phyloP scores from a whole-genome alignment of 306 rosid species.

The Castanopsis chinensis region DNA sequence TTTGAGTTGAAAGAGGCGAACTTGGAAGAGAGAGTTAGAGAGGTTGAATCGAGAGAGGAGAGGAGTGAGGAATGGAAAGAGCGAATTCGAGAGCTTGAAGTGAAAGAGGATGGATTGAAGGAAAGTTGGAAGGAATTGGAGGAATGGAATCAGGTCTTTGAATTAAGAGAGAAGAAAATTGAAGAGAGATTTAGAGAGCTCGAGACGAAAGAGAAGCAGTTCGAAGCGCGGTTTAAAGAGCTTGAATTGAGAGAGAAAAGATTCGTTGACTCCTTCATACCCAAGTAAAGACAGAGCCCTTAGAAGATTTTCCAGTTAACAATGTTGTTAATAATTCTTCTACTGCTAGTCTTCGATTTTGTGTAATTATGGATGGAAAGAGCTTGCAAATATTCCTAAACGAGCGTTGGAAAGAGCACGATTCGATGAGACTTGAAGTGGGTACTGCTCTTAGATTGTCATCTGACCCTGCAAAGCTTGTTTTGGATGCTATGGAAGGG shows the following conservation, averaged over 20 bases:
- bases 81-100: not conserved
- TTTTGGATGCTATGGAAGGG: slow-evolving; percentile 37
- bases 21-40: no score
- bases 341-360: no score
- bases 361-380: slow-evolving; percentile 12
- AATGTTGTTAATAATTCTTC: no score
- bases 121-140: slow-evolving; percentile 6
- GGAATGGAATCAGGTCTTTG: slow-evolving; percentile 17
- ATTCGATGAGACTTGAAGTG: slow-evolving; percentile 16
- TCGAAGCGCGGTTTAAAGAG: no score
- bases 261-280: not conserved
- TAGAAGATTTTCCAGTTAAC: no score
- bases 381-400: slow-evolving; percentile 28
- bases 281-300: no score
- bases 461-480: slow-evolving; percentile 37
- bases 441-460: slow-evolving; percentile 29
- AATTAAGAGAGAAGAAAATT: slow-evolving; percentile 11
- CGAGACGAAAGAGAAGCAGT: not conserved
- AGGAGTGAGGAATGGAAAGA: no score
- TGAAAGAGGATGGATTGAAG: slow-evolving; percentile 13
- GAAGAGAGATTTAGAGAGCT: slow-evolving; percentile 15
- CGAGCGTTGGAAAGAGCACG: slow-evolving; percentile 30
- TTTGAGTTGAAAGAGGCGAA: not conserved
- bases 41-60: no score
- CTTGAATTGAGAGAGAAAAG: slow-evolving; percentile 9